Evolutionary conservation across 2,329 filamentous ascomycete species (phyloP).

Genomic region (Epichloe baconii): DNA sequence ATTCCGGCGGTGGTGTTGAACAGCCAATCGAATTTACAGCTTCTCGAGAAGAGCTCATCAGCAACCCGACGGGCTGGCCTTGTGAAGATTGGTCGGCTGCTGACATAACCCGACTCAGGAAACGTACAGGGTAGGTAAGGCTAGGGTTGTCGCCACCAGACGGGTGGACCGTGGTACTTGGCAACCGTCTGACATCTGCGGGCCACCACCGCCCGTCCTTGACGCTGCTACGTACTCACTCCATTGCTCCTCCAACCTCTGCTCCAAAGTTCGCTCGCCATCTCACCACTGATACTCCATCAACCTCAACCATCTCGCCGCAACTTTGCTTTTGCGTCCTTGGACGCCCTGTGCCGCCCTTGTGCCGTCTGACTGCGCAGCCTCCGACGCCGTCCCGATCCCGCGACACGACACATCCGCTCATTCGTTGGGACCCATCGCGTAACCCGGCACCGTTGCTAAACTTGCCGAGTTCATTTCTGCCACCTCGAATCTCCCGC

Average conservation of each 20-base stretch:
- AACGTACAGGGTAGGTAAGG: neutral
- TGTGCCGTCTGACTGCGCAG: neutral
- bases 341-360: neutral
- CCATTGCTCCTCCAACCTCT: neutral
- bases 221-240: neutral
- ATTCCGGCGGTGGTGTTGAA: neutral
- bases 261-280: neutral
- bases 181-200: neutral
- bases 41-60: neutral
- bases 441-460: neutral
- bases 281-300: neutral
- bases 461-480: neutral
- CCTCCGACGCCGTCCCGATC: neutral
- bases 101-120: neutral
- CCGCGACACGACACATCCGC: neutral
- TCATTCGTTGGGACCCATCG: neutral
- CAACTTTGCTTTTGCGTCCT: neutral
- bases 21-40: too few species aligned
- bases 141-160: neutral
- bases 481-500: neutral
- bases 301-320: constrained; percentile 1
- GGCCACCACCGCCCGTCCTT: neutral
- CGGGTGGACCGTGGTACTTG: neutral
- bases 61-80: neutral
- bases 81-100: neutral